A percentile compares a stretch with the other conserved stretches of the same genome.
Conservation (phyloP, 106 monocot genomes). For the Vanilla planifolia region DNA sequence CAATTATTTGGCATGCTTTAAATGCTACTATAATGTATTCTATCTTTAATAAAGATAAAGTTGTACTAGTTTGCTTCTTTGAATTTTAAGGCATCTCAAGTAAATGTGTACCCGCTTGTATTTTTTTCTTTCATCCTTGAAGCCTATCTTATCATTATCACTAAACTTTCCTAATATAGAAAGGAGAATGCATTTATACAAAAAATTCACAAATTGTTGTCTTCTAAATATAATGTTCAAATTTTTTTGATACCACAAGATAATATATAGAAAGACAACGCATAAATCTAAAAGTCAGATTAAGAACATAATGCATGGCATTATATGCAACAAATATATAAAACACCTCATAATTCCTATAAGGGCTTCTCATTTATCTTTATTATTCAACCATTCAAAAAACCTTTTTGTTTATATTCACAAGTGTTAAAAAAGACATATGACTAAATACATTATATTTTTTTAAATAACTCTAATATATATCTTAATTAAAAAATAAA, state of each 20-base stretch:
- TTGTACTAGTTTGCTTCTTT: neutral
- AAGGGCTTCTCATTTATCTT: too few relatives aligned
- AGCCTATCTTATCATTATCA: neutral
- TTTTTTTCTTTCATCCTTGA: neutral
- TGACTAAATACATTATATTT: too few relatives aligned
- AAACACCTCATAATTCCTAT: neutral
- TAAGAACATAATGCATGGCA: too few relatives aligned
- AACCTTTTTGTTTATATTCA: too few relatives aligned
- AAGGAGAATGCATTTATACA: neutral
- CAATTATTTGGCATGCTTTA: too few relatives aligned
- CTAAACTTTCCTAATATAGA: neutral
- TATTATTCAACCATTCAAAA: too few relatives aligned
- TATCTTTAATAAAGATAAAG: neutral
- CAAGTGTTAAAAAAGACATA: too few relatives aligned
- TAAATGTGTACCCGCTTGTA: too few relatives aligned
- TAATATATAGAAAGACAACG: neutral
- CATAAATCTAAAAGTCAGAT: too few relatives aligned
- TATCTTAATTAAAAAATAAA: neutral
- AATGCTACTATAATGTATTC: neutral
- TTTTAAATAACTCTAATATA: neutral
- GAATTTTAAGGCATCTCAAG: neutral
- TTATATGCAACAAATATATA: too few relatives aligned
- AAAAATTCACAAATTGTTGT: neutral
- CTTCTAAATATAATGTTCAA: neutral
- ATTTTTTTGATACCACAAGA: neutral